Evolutionary conservation across 2,329 filamentous ascomycete genomes (phyloP).

Genomic region (Cordyceps cateniannulata): DNA sequence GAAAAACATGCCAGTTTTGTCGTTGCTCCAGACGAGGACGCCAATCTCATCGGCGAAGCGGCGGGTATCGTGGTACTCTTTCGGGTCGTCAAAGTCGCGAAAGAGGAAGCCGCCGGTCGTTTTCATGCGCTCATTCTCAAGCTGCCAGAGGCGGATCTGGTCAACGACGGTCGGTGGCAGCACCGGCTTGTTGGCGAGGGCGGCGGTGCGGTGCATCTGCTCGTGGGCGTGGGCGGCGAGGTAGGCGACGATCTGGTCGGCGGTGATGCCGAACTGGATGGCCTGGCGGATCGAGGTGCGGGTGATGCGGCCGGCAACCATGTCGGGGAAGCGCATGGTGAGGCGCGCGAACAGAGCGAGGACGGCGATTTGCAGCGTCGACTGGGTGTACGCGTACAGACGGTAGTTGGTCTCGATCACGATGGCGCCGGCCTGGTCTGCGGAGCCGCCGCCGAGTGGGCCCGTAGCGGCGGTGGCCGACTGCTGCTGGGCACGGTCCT

Average conservation of each 20-base stretch:
- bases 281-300: slow-evolving; percentile 83
- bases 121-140: slow-evolving; percentile 92
- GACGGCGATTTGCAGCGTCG: slow-evolving; percentile 88
- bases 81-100: slow-evolving; percentile 70
- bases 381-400: slow-evolving; percentile 92
- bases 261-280: slow-evolving; percentile 84
- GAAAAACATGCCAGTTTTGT: slow-evolving; percentile 78
- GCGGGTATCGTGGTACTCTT: slow-evolving; percentile 64
- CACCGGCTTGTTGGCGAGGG: slow-evolving; percentile 56
- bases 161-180: slow-evolving; percentile 94
- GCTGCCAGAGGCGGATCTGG: slow-evolving; percentile 95
- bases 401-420: slow-evolving; percentile 98
- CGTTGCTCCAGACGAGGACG: slow-evolving; percentile 81
- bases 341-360: slow-evolving; percentile 84
- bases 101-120: slow-evolving; percentile 79
- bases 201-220: slow-evolving; percentile 70
- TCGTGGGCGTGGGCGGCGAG: slow-evolving; percentile 89
- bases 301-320: slow-evolving; percentile 82
- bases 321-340: slow-evolving; percentile 85
- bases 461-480: slow-evolving; percentile 21
- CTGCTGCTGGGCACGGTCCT: slow-evolving; percentile 25
- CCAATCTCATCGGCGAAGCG: slow-evolving; percentile 86
- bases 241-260: slow-evolving; percentile 92
- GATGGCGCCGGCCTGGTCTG: slow-evolving; percentile 68
- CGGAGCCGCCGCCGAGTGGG: slow-evolving; percentile 27